Base-by-base conservation (phyloP, 225 moss, liverwort and hornwort genomes). In the Physcomitrellopsis africana region DNA sequence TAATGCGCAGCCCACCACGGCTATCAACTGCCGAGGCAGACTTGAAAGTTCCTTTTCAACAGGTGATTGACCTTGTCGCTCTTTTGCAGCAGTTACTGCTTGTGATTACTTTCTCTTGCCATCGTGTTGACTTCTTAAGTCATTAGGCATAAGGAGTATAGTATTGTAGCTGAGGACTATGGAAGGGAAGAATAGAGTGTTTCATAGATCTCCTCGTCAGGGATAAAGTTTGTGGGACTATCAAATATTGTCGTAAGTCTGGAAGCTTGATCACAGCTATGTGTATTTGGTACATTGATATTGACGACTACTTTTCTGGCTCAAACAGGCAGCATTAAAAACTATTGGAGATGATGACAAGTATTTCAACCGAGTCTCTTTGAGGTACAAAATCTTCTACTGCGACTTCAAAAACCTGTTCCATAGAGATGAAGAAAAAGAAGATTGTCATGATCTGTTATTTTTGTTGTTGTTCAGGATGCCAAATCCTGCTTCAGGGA, bases 291-390 rank as follows among this genome's bases (percentile, higher is more conserved):
- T 58, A 13, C 9, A 41, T n/a, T 69, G 18, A 19, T 43, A 54
- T 23, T 81, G 67, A 81, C 69, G 22, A 41, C 17, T 63, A 37
- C 59, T 22, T 74, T n/a, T 45, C 70, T 5, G 55, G 57, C 7
- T 70, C 51, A 73, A 72, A 72, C 79, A 97, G 97, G 99, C 95
- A 70, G 99, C 99, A 23, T 76, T 91, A 18, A 99, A 99, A 85
- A 95, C 99, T 23, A 99, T 99, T 73, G 93, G 93, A 66, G 95
- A 99, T 71, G 97, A 99, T 78, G 99, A 99, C 75, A 99, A 93
- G 61, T 99, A 94, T 85, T 95, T 99, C 65, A 93, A 90, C 55
- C 88, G 99, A 83, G 95, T 95, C 22, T 90, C 93, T 54, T 85
- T 95, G 69, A 91, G 94, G 96, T 97, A 75, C 67, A 6, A 54